phyloP scores from a whole-genome alignment of 495 filamentous ascomycete genomes.

The Aspergillus biplanus region DNA sequence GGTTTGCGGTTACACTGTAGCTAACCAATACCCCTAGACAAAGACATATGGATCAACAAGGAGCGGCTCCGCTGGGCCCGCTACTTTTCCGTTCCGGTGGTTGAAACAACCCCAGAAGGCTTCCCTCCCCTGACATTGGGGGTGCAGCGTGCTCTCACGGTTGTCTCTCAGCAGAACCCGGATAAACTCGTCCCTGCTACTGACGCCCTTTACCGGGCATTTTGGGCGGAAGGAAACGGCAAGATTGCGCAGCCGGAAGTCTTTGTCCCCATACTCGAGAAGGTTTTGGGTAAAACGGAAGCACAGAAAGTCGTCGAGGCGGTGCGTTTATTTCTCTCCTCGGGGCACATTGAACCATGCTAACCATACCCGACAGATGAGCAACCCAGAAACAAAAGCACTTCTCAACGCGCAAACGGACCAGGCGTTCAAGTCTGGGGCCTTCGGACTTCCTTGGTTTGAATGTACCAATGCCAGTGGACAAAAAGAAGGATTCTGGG shows the following conservation, averaged over 20 bases:
- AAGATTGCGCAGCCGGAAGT: slow-evolving; percentile 55
- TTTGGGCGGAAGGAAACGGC: slow-evolving; percentile 57
- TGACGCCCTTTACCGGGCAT: slow-evolving; percentile 55
- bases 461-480: slow-evolving; percentile 63
- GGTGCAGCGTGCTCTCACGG: slow-evolving; percentile 54
- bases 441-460: slow-evolving; percentile 77
- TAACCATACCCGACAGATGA: slow-evolving; percentile 30
- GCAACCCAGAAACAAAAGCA: slow-evolving; percentile 55
- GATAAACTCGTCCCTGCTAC: slow-evolving; percentile 48
- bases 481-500: slow-evolving; percentile 67
- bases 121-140: slow-evolving; percentile 63
- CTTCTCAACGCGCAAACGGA: slow-evolving; percentile 59
- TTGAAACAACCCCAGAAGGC: slow-evolving; percentile 47
- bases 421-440: slow-evolving; percentile 58
- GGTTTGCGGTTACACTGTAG: not conserved
- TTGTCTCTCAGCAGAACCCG: slow-evolving; percentile 42
- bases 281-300: slow-evolving; percentile 53
- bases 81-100: slow-evolving; percentile 64
- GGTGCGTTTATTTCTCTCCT: slow-evolving; percentile 24
- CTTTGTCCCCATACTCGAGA: slow-evolving; percentile 48
- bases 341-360: slow-evolving; percentile 5
- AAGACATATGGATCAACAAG: slow-evolving; percentile 62
- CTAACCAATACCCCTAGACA: slow-evolving; percentile 54
- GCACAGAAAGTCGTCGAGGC: slow-evolving; percentile 45
- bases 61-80: slow-evolving; percentile 67